A percentile compares a stretch with the other conserved stretches of the same genome.
phyloP scores from a whole-genome alignment of 1,284 basidiomycete species.

The Neolentinus lepideus region DNA sequence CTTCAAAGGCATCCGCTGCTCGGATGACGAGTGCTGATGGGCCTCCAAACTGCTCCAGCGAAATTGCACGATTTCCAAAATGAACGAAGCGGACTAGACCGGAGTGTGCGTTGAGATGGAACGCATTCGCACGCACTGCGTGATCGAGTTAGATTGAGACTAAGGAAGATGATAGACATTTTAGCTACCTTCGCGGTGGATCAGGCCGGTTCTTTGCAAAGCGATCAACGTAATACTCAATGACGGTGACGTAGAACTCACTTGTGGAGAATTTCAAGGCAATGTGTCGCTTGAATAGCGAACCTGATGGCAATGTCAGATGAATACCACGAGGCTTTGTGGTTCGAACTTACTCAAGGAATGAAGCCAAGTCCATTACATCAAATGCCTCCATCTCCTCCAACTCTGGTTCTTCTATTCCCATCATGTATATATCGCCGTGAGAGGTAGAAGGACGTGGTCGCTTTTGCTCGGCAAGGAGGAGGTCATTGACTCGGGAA shows the following conservation, averaged over 20 bases:
- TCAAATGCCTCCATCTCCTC: slow-evolving; percentile 55
- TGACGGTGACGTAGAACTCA: slow-evolving; percentile 18
- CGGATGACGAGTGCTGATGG: slow-evolving; percentile 59
- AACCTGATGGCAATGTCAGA: slow-evolving; percentile 35
- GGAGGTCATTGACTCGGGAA: slow-evolving; percentile 57
- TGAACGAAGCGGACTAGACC: slow-evolving; percentile 63
- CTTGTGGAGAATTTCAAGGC: slow-evolving; percentile 60
- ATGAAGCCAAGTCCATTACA: slow-evolving; percentile 68
- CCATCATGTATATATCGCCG: slow-evolving; percentile 45
- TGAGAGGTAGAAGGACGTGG: slow-evolving; percentile 32
- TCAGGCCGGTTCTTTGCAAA: slow-evolving; percentile 36
- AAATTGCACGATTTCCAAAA: slow-evolving; percentile 70
- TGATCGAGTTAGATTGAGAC: slow-evolving; percentile 2
- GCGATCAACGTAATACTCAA: slow-evolving; percentile 8
- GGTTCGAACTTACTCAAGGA: slow-evolving; percentile 48
- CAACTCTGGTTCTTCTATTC: slow-evolving; percentile 36
- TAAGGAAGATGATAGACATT: neutral
- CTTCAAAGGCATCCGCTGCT: slow-evolving; percentile 40
- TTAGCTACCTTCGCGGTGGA: slow-evolving; percentile 55
- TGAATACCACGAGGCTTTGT: neutral
- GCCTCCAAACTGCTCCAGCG: slow-evolving; percentile 61
- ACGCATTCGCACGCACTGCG: slow-evolving; percentile 64
- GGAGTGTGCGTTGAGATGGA: slow-evolving; percentile 62
- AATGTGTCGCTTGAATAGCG: slow-evolving; percentile 65
- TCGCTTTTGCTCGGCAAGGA: slow-evolving; percentile 48